Conservation (phyloP, 108 stramenopile genomes). For the Licmophora abbreviata region DNA sequence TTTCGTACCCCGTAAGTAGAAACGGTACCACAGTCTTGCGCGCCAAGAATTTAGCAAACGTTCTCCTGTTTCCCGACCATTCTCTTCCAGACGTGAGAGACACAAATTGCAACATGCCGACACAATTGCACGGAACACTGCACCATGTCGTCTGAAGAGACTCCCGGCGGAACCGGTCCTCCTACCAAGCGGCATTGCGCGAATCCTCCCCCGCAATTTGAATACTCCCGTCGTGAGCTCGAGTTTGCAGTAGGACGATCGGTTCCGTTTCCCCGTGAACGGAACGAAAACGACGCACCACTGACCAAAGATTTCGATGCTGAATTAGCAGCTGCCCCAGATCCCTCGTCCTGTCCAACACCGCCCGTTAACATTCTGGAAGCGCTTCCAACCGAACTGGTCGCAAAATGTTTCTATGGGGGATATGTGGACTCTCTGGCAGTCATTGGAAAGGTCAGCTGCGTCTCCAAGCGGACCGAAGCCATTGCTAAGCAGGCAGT, state of each 20-base stretch:
- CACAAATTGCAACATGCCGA: too few relatives aligned
- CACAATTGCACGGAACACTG: too few relatives aligned
- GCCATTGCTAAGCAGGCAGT: neutral
- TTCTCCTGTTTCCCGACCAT: too few relatives aligned
- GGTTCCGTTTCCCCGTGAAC: neutral
- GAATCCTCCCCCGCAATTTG: too few relatives aligned
- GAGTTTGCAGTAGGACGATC: neutral
- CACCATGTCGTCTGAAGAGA: too few relatives aligned
- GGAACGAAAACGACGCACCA: neutral
- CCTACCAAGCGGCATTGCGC: too few relatives aligned
- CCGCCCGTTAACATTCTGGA: neutral
- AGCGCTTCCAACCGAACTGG: neutral
- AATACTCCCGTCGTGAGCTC: too few relatives aligned
- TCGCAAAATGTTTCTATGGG: conserved; percentile 2
- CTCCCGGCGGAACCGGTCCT: too few relatives aligned
- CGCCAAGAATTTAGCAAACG: too few relatives aligned
- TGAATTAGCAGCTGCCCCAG: neutral
- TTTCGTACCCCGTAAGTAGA: too few relatives aligned
- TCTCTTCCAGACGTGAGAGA: too few relatives aligned
- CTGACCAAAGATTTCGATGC: neutral
- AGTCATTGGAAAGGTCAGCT: neutral
- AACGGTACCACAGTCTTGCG: too few relatives aligned
- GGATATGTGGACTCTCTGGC: conserved; percentile 5
- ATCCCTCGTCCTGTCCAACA: neutral
- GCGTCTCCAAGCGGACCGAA: conserved; percentile 3